Base-by-base conservation (phyloP, 768 basidiomycete species). In the Boletus insuetus region DNA sequence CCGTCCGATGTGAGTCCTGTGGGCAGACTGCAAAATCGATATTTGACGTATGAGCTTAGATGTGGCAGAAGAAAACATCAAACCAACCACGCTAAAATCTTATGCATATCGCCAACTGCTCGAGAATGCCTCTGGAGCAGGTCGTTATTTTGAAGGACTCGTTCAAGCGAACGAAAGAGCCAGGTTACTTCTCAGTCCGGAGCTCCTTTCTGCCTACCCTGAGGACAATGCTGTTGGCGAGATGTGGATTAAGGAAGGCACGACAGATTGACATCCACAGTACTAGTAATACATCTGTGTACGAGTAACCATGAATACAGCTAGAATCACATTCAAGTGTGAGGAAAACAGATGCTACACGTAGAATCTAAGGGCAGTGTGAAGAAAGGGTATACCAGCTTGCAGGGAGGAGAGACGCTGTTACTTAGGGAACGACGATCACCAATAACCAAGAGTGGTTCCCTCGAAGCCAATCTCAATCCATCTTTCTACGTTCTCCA, bases 361-460 rank as follows among this genome's bases (percentile, higher is more conserved):
- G 39, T n/a, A 13, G n/a, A 40, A 38, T 49, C 7, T 16, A 42
- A 10, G 24, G 8, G 24, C 17, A 2, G 19, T 51, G 29, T 1
- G 10, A 46, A 31, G 4, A 35, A 43, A 22, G 13, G 32, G 32
- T n/a, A 34, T n/a, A 42, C 14, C 9, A 22, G 19, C 35, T 29
- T 43, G 29, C 43, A 29, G 16, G 16, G 24, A n/a, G 24, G 22
- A 45, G 26, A 39, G 8, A 60, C 41, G 22, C 4, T n/a, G 37
- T 41, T 12, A 11, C 51, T 22, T 29, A 4, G 20, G 20, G 26
- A 53, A 39, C 4, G n/a, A n/a, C 4, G n/a, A 56, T 75, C 72
- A 90, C 88, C 89, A 91, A 62, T 87, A 84, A 2, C 89, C 89
- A 16, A 86, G 74, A 3, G 71, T 58, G 53, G 48, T 17, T 56